Conservation (phyloP, 805 yeast species). For the Candida yuanshanica region DNA sequence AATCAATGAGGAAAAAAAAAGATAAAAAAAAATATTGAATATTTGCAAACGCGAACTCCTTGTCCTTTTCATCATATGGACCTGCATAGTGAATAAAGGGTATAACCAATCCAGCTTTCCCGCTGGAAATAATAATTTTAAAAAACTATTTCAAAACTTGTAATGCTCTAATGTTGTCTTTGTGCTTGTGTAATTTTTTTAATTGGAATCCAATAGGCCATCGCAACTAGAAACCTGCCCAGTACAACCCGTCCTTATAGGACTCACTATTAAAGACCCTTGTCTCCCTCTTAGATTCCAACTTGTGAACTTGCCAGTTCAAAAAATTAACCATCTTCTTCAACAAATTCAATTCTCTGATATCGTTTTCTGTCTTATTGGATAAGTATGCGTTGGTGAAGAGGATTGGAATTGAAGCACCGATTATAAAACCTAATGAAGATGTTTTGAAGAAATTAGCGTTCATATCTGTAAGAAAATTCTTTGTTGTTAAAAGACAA, state of each 20-base stretch:
- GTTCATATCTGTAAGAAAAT: no score
- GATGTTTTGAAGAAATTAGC: constrained; percentile 14
- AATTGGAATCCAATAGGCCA: not conserved
- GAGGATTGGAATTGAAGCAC: constrained; percentile 20
- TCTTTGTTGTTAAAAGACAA: no score
- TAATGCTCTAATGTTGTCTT: not conserved
- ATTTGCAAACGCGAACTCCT: not conserved
- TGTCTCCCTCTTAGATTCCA: constrained; percentile 9
- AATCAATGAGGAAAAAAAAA: not conserved
- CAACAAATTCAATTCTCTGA: constrained; percentile 17
- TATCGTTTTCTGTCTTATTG: constrained; percentile 11
- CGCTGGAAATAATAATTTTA: no score
- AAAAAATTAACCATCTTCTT: constrained; percentile 19
- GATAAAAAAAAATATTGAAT: not conserved
- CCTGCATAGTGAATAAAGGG: no score
- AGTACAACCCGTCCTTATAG: constrained; percentile 24
- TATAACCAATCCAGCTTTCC: no score
- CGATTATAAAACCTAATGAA: constrained; percentile 21
- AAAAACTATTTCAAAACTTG: not conserved
- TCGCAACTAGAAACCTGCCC: constrained; percentile 24
- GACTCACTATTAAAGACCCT: constrained; percentile 12
- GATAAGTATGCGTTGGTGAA: constrained; percentile 19
- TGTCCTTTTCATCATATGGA: no score
- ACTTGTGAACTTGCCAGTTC: constrained; percentile 16
- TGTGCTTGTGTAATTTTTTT: not conserved